Conservation (phyloP, 441 rosid species). For the Pelargonium citronellum region DNA sequence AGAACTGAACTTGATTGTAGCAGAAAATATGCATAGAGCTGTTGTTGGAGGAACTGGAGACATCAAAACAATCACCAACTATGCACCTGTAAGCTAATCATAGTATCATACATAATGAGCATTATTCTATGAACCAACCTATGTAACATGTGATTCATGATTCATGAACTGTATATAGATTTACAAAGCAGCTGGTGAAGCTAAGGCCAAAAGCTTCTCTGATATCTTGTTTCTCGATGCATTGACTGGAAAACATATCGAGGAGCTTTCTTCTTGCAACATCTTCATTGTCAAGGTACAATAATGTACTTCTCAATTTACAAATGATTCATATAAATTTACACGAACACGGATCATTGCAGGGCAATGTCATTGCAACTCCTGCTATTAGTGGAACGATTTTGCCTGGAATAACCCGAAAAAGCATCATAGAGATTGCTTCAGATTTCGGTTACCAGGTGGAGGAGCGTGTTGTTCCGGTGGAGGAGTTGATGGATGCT, state of each 20-base stretch:
- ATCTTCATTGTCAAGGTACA: conserved; percentile 22
- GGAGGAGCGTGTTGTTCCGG: conserved; percentile 12
- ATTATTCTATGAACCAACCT: not conserved
- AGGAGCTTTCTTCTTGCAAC: conserved; percentile 25
- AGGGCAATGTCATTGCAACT: conserved; percentile 21
- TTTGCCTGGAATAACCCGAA: conserved; percentile 19
- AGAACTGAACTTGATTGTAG: conserved; percentile 22
- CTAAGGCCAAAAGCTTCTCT: conserved; percentile 23
- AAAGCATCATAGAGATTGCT: conserved; percentile 19
- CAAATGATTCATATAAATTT: too few relatives aligned
- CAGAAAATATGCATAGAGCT: conserved; percentile 22
- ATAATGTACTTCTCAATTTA: not conserved
- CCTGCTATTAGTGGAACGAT: conserved; percentile 15
- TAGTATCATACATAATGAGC: not conserved
- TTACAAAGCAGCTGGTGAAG: conserved; percentile 16
- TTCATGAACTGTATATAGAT: not conserved
- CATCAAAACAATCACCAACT: conserved; percentile 22
- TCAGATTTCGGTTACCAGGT: conserved; percentile 9
- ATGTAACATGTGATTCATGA: not conserved
- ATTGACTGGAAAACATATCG: conserved; percentile 20
- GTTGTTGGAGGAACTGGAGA: conserved; percentile 22
- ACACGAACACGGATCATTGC: not conserved
- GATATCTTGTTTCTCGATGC: conserved; percentile 25
- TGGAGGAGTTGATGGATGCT: conserved; percentile 19
- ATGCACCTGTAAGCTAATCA: conserved; percentile 20